Percentiles rank a stretch among this genome's conserved stretches.
Conservation (phyloP, 371 early-diverging fungal genomes). For the Parasitella parasitica region DNA sequence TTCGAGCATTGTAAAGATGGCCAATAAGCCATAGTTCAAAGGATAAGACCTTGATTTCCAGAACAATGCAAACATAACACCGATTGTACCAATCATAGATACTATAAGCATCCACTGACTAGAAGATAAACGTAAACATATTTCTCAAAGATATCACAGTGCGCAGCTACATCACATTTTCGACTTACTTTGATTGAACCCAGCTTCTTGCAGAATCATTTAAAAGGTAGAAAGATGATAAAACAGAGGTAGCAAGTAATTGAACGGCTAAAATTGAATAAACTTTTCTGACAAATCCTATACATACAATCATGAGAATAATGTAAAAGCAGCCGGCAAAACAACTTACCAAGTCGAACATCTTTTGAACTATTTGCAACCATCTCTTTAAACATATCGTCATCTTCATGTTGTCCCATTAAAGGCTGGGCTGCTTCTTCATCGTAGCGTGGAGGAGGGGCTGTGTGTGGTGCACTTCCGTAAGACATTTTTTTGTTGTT, state of each 20-base stretch:
- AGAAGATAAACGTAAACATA: neutral
- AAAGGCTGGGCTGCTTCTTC: constrained; percentile 42
- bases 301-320: neutral
- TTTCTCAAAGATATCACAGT: neutral
- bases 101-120: constrained; percentile 48
- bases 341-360: constrained; percentile 53
- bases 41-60: constrained; percentile 69
- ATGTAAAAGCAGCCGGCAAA: neutral
- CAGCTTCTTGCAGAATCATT: constrained; percentile 46
- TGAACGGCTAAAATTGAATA: constrained; percentile 75
- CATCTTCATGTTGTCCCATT: constrained; percentile 30
- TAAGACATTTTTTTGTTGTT: constrained; percentile 16
- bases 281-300: constrained; percentile 79
- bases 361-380: constrained; percentile 56
- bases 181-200: constrained; percentile 56
- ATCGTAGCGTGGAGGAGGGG: constrained; percentile 49
- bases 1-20: constrained; percentile 69
- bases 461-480: constrained; percentile 31
- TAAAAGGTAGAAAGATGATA: constrained; percentile 62
- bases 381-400: constrained; percentile 62
- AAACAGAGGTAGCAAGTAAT: constrained; percentile 56
- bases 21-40: constrained; percentile 61
- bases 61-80: constrained; percentile 55
- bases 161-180: neutral
- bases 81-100: constrained; percentile 47